Evolutionary conservation across 768 basidiomycete species (phyloP).

Genomic region (Fomitopsis pulvina): DNA sequence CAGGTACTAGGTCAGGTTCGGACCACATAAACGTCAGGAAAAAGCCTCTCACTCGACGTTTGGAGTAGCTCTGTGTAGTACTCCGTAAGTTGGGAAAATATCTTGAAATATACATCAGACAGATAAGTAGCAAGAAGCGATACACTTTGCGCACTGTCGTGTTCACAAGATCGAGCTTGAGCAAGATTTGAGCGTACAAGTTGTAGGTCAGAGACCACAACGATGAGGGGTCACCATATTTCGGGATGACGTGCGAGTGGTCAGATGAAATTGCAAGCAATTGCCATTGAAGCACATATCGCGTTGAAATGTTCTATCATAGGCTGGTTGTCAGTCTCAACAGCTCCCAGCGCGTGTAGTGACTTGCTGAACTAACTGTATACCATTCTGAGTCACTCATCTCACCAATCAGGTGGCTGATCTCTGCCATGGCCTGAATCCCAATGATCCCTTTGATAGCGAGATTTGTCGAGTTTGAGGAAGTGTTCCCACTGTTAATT

Average conservation of each 20-base stretch:
- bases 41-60: not conserved
- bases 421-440: constrained; percentile 16
- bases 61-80: not conserved
- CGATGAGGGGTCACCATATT: not conserved
- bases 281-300: not conserved
- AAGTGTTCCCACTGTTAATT: constrained; percentile 1
- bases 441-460: constrained; percentile 17
- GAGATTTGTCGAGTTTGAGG: constrained; percentile 16
- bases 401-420: constrained; percentile 1
- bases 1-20: too few species aligned
- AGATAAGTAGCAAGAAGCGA: not conserved
- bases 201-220: not conserved
- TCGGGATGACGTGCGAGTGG: not conserved
- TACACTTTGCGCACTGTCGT: not conserved
- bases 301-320: not conserved
- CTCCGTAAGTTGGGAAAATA: not conserved
- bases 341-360: not conserved
- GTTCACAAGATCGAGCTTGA: not conserved
- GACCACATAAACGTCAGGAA: not conserved
- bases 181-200: not conserved
- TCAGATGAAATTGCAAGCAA: not conserved
- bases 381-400: not conserved
- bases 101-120: not conserved
- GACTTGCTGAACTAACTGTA: not conserved
- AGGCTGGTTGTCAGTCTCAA: not conserved